These are phyloP conservation scores for Effrenium voratum DNA, from an alignment of 73 alveolate species.

Conservation along the genomic window DNA sequence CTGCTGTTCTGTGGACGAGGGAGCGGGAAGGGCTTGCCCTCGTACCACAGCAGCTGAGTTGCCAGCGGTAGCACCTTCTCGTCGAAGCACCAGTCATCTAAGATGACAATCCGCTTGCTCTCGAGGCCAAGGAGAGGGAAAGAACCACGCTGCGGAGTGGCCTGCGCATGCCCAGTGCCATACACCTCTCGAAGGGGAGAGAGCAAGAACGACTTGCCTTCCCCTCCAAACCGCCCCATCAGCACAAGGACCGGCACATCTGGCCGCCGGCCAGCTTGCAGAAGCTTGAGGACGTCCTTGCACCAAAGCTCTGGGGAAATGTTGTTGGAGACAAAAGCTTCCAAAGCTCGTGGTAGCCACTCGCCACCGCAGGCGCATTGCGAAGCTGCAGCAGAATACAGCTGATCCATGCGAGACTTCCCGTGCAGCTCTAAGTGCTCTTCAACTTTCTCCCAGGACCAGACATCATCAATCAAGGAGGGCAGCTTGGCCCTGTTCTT, in stretches of 20 bases:
- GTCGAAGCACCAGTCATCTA: constrained; percentile 51
- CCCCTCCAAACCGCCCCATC: constrained; percentile 51
- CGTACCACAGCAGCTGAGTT: constrained; percentile 32
- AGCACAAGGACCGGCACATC: constrained; percentile 18
- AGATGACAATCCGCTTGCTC: background rate
- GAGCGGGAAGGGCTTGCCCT: constrained; percentile 24
- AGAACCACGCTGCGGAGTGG: constrained; percentile 21
- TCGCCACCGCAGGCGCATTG: background rate
- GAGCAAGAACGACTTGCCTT: constrained; percentile 21
- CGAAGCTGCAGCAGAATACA: background rate
- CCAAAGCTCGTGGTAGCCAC: background rate
- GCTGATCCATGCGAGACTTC: background rate
- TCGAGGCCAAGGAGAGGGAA: constrained; percentile 36
- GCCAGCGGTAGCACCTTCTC: background rate
- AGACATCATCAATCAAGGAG: constrained; percentile 27
- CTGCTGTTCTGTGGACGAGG: constrained; percentile 25
- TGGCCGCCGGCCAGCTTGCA: background rate
- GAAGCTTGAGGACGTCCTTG: background rate
- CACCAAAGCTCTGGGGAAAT: background rate
- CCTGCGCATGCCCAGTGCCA: constrained; percentile 22
- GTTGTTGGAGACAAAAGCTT: background rate
- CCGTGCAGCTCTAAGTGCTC: background rate
- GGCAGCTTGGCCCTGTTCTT: constrained; percentile 22
- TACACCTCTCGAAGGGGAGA: background rate
- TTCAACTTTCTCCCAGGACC: constrained; percentile 47